Evolutionary conservation across 768 basidiomycete species (phyloP).

Genomic region (Boletus tomentosulus): DNA sequence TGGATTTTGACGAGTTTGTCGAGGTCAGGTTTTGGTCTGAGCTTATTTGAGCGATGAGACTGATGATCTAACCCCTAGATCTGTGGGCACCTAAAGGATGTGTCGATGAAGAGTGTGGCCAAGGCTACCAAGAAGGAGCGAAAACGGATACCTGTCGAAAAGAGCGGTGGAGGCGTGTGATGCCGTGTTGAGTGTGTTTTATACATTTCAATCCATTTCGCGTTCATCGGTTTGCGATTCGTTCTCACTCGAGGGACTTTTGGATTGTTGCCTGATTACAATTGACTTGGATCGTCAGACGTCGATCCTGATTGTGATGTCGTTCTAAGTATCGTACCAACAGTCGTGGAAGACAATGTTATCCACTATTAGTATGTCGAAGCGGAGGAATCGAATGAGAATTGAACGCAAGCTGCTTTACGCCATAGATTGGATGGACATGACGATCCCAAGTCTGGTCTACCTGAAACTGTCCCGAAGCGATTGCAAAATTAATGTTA

Average conservation of each 20-base stretch:
- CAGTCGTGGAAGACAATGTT: too few relatives aligned
- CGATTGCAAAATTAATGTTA: too few relatives aligned
- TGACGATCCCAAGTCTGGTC: too few relatives aligned
- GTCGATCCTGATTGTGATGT: neutral
- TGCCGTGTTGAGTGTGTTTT: neutral
- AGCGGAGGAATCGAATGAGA: too few relatives aligned
- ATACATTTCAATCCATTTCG: neutral
- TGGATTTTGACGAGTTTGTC: slow-evolving; percentile 84
- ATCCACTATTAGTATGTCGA: too few relatives aligned
- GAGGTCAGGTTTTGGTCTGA: slow-evolving; percentile 51
- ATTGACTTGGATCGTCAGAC: neutral
- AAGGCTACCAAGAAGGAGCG: slow-evolving; percentile 35
- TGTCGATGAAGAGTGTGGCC: slow-evolving; percentile 42
- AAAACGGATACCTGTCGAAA: slow-evolving; percentile 45
- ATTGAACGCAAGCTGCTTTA: too few relatives aligned
- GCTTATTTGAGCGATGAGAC: neutral
- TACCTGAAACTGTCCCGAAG: too few relatives aligned
- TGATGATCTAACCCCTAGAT: slow-evolving; percentile 39
- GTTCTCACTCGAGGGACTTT: neutral
- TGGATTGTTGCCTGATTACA: neutral
- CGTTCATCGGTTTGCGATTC: neutral
- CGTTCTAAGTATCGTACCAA: neutral
- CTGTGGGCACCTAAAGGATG: slow-evolving; percentile 69
- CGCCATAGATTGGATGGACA: too few relatives aligned
- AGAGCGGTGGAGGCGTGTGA: slow-evolving; percentile 30